Evolutionary conservation across 1,139 yeast species (phyloP).

Genomic region (Pneumocystis canis): DNA sequence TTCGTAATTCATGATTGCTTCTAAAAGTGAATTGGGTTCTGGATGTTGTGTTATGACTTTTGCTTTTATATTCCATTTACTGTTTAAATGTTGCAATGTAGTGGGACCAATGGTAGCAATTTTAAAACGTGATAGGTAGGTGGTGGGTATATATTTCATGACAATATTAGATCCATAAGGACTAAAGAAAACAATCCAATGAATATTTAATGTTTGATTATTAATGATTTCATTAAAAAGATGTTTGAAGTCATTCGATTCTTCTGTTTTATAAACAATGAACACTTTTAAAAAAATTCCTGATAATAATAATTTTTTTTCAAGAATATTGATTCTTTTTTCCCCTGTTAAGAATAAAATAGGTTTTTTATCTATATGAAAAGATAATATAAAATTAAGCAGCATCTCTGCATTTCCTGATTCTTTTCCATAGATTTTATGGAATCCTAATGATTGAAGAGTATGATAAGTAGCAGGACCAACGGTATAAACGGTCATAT

Average conservation of each 20-base stretch:
- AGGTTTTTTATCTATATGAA: slow-evolving; percentile 15
- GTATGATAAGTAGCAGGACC: slow-evolving; percentile 76
- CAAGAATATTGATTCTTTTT: slow-evolving; percentile 67
- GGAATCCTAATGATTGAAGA: slow-evolving; percentile 49
- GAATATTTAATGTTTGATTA: slow-evolving; percentile 13
- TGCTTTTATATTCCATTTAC: slow-evolving; percentile 37
- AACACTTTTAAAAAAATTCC: slow-evolving; percentile 44
- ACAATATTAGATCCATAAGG: slow-evolving; percentile 72
- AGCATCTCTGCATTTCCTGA: slow-evolving; percentile 73
- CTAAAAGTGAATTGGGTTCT: not conserved
- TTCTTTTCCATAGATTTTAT: slow-evolving; percentile 43
- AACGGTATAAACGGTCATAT: slow-evolving; percentile 57
- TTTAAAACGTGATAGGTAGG: slow-evolving; percentile 18
- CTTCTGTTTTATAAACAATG: slow-evolving; percentile 55
- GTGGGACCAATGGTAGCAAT: slow-evolving; percentile 91
- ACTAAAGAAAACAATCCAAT: slow-evolving; percentile 77
- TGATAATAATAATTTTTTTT: slow-evolving; percentile 37
- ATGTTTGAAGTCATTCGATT: slow-evolving; percentile 33
- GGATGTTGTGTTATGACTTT: slow-evolving; percentile 45
- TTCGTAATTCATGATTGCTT: slow-evolving; percentile 2
- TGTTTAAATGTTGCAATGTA: slow-evolving; percentile 47
- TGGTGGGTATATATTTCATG: slow-evolving; percentile 29
- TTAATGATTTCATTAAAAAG: slow-evolving; percentile 16
- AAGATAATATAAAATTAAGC: slow-evolving; percentile 46
- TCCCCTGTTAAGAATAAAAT: slow-evolving; percentile 71